phyloP scores from a whole-genome alignment of 371 early-diverging fungal genomes.

The Cladochytrium tenue region DNA sequence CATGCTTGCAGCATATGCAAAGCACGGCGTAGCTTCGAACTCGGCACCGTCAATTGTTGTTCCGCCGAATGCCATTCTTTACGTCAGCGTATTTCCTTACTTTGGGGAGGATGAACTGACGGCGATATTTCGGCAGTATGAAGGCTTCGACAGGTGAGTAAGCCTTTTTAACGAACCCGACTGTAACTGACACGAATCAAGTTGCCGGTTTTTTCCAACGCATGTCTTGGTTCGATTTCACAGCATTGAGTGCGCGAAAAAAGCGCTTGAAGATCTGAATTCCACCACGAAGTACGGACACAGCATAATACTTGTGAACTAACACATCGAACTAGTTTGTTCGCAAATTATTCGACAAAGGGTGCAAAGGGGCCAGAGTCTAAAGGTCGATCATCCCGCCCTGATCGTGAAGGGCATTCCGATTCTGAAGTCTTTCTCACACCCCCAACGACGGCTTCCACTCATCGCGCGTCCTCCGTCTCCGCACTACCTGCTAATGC shows the following conservation, averaged over 20 bases:
- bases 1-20: conserved; percentile 50
- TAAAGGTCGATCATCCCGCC: not conserved
- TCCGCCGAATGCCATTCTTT: conserved; percentile 46
- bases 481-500: conserved; percentile 13
- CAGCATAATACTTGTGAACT: not conserved
- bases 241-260: conserved; percentile 33
- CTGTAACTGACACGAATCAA: not conserved
- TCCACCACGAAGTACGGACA: conserved; percentile 40
- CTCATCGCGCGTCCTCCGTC: not conserved
- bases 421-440: not conserved
- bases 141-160: conserved; percentile 44
- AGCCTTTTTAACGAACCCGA: not conserved
- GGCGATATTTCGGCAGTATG: conserved; percentile 41
- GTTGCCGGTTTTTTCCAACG: conserved; percentile 45
- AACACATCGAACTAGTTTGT: conserved; percentile 14
- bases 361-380: conserved; percentile 30
- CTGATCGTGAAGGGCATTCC: not conserved
- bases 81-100: conserved; percentile 45
- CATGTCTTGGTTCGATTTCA: conserved; percentile 46
- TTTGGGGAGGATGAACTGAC: conserved; percentile 44
- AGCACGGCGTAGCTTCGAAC: conserved; percentile 39
- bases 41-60: conserved; percentile 42
- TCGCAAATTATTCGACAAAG: conserved; percentile 50
- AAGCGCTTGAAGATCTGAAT: conserved; percentile 44
- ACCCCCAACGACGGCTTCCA: not conserved